phyloP scores from a whole-genome alignment of 768 basidiomycete species.

The Tulasnella sp. region DNA sequence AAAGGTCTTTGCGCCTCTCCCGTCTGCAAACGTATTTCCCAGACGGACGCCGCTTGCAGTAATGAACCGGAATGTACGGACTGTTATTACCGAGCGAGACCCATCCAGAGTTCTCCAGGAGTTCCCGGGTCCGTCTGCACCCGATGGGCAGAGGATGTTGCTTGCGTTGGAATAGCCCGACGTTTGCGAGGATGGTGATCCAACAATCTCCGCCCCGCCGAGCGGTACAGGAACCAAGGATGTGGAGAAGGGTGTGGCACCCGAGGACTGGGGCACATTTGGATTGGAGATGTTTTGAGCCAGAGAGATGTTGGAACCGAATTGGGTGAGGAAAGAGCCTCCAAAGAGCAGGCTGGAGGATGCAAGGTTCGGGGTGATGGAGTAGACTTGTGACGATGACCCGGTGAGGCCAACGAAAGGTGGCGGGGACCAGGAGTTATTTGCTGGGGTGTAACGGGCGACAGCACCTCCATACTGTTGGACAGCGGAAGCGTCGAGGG shows the following conservation, averaged over 20 bases:
- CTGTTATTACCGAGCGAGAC: conserved; percentile 65
- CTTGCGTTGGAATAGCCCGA: conserved; percentile 58
- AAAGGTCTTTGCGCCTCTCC: conserved; percentile 83
- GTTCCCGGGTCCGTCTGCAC: conserved; percentile 70
- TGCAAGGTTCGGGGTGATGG: conserved; percentile 72
- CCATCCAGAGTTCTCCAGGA: conserved; percentile 82
- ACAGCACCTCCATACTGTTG: conserved; percentile 45
- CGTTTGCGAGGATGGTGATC: conserved; percentile 59
- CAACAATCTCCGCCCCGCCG: conserved; percentile 46
- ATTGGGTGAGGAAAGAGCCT: conserved; percentile 79
- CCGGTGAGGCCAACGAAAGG: conserved; percentile 81
- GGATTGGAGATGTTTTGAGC: conserved; percentile 64
- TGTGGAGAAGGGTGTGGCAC: conserved; percentile 81
- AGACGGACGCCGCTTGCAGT: conserved; percentile 77
- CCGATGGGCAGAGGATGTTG: conserved; percentile 80
- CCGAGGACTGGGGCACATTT: conserved; percentile 74
- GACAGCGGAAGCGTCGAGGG: conserved; percentile 49
- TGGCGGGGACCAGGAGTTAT: conserved; percentile 66
- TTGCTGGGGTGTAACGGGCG: conserved; percentile 63
- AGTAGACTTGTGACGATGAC: conserved; percentile 59
- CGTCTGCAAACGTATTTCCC: conserved; percentile 81
- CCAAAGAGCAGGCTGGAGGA: conserved; percentile 75
- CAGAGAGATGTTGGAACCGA: conserved; percentile 47
- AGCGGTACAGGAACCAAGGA: conserved; percentile 82
- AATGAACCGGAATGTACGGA: conserved; percentile 68